Base-by-base conservation (phyloP, 768 basidiomycete species). In the Saitozyma sp. region DNA sequence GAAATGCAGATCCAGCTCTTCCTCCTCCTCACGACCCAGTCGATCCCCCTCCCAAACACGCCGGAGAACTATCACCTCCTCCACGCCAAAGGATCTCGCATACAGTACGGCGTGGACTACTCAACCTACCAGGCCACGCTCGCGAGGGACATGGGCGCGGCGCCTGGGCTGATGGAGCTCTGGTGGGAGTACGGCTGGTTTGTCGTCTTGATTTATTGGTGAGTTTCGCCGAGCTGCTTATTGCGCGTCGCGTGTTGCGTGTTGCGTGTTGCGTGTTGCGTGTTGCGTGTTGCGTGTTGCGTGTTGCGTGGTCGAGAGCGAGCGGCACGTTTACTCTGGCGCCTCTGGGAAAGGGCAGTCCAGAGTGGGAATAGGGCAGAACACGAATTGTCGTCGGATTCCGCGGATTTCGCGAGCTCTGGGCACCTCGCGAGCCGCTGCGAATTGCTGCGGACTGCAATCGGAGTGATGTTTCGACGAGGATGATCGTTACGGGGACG, bases 1-100 rank as follows among this genome's bases (percentile, higher is more conserved):
- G 86, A 87, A 73, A 84, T 85, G 82, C 86, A 87, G 65, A 70
- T 82, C 1, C 83, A 86, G 76, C 84, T 86, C 67, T 86, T 84
- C 84, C 83, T 85, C 55, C 82, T 83, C 6, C 67, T 85, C 6
- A 74, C 85, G 11, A 29, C 50, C n/a, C 16, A 40, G 1, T 73
- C 79, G 52, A 79, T 85, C 39, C 76, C 78, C 17, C 66, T 78
- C 9, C 85, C 85, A 0, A 79, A 82, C 2, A 70, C 82, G 7
- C 78, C 79, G 11, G 81, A 85, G 37, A 81, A 84, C 62, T 86
- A 87, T 71, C 84, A 86, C 67, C 80, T 87, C 10, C 80, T 87
- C 9, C 81, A 84, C 7, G 81, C 82, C 20, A 81, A 84, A 16
- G 81, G 80, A 14, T 82, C 84, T 1, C 76, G 86, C 9, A 86